A percentile compares a stretch with the other conserved stretches of the same genome.
These are phyloP conservation scores for Salix purpurea DNA, from an alignment of 345 rosid genomes.

Conservation along the genomic window DNA sequence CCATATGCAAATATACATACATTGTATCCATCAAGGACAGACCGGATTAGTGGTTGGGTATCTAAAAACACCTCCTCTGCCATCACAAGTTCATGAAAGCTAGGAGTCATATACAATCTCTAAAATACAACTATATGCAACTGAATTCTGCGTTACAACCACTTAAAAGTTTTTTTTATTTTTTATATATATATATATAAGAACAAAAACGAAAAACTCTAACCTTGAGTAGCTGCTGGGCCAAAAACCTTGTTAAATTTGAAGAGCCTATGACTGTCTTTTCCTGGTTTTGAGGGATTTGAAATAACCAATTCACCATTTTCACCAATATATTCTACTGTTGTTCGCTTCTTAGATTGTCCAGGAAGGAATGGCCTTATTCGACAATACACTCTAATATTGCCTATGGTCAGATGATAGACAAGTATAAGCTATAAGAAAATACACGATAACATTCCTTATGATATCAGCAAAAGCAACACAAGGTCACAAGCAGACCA, in stretches of 20 bases:
- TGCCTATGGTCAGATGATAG: slow-evolving; percentile 42
- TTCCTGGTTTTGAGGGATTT: slow-evolving; percentile 79
- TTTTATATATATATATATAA: not conserved
- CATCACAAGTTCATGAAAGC: not conserved
- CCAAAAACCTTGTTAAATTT: slow-evolving; percentile 89
- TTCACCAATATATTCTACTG: slow-evolving; percentile 75
- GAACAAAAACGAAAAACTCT: slow-evolving; percentile 4
- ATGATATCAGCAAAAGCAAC: slow-evolving; percentile 19
- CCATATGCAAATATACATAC: slow-evolving; percentile 99
- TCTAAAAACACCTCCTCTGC: slow-evolving; percentile 91
- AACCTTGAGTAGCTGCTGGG: slow-evolving; percentile 84
- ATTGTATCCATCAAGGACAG: slow-evolving; percentile 92
- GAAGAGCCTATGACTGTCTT: slow-evolving; percentile 69
- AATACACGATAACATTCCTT: slow-evolving; percentile 90
- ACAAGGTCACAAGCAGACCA: slow-evolving; percentile 3
- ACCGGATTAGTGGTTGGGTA: slow-evolving; percentile 83
- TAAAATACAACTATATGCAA: slow-evolving; percentile 4
- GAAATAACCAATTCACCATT: slow-evolving; percentile 86
- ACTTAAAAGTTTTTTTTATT: not conserved
- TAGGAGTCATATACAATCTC: not conserved
- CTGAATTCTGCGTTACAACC: not conserved
- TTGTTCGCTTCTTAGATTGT: slow-evolving; percentile 65
- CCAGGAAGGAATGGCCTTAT: slow-evolving; percentile 91
- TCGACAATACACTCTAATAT: slow-evolving; percentile 94
- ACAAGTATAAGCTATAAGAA: slow-evolving; percentile 21